Base-by-base conservation (phyloP, 495 filamentous ascomycete genomes). In the Penicillium mononematosum region DNA sequence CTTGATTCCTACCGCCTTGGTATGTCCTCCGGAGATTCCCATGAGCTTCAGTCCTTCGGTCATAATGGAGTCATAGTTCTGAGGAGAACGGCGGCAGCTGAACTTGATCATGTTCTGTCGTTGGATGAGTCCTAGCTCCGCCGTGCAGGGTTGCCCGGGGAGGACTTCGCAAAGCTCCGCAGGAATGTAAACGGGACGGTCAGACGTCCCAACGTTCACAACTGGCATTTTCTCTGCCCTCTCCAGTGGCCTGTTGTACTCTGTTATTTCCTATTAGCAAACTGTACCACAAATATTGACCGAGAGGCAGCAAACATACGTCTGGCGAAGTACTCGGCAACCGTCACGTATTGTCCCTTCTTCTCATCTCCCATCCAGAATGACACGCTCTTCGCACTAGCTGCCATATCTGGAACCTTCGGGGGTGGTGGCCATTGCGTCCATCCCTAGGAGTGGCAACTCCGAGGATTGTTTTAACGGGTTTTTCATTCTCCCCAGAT, bases 61-160 rank as follows among this genome's bases (percentile, higher is more conserved):
- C 0, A 76, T 72, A 58, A 94, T 86, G 0, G 84, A 86, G 6
- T 71, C 52, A 0, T 83, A 87, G 59, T 92, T 93, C 25, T 75
- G 68, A 2, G 71, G 75, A 0, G 89, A 86, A 1, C 68, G 63
- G 6, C 88, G 79, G 50, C 83, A 86, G 5, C 89, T 84, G 63
- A 90, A 87, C 2, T 61, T 63, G 38, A 89, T 82, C 83, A 92
- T 91, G 0, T 67, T 45, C 1, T 75, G 68, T 0, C 83, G 84
- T 60, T 89, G 86, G 0, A 67, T 58, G 0, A 70, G 62, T 12
- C 53, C 58, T 31, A 88, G 70, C 59, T 83, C 81, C 4, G 36
- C 16, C 36, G 8, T 39, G 36, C 2, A 39, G n/a, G 16, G n/a
- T 60, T 94, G 88, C 0, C 88, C 90, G 1, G 79, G 78, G 2